A percentile compares a stretch with the other conserved stretches of the same genome.
These are phyloP conservation scores for Herpetospermum pedunculosum DNA, from an alignment of 306 rosid genomes.

Conservation along the genomic window DNA sequence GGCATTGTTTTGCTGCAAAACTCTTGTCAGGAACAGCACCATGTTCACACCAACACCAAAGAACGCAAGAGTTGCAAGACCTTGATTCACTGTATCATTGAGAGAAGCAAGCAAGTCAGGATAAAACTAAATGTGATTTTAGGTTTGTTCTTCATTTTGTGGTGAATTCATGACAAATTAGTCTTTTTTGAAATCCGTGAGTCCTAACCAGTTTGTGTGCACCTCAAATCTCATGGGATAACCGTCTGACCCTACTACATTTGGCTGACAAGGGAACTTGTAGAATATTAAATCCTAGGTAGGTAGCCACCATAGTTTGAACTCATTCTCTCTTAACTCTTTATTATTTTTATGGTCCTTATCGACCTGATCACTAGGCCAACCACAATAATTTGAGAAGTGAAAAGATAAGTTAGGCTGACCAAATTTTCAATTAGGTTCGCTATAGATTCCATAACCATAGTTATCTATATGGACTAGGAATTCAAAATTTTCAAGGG, in stretches of 20 bases:
- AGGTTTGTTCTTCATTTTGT: not conserved
- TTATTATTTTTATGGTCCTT: too few relatives aligned
- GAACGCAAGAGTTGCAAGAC: conserved; percentile 81
- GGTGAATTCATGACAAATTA: conserved; percentile 3
- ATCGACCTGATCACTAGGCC: too few relatives aligned
- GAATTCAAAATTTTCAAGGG: not conserved
- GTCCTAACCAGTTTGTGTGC: too few relatives aligned
- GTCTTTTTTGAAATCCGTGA: too few relatives aligned
- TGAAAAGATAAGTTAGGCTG: not conserved
- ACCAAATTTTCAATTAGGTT: not conserved
- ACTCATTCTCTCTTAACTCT: too few relatives aligned
- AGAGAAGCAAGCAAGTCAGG: conserved; percentile 12
- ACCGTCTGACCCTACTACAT: too few relatives aligned
- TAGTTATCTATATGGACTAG: not conserved
- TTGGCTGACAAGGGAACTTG: too few relatives aligned
- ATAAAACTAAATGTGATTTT: not conserved
- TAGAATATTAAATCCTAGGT: too few relatives aligned
- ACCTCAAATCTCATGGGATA: too few relatives aligned
- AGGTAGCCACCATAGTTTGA: too few relatives aligned
- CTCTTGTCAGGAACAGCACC: conserved; percentile 81
- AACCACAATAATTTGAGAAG: too few relatives aligned
- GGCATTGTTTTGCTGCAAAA: conserved; percentile 69
- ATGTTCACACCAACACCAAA: conserved; percentile 90
- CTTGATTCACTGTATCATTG: conserved; percentile 75
- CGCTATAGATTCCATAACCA: not conserved